Conservation (phyloP, 306 rosid species). For the Malus sieversii region DNA sequence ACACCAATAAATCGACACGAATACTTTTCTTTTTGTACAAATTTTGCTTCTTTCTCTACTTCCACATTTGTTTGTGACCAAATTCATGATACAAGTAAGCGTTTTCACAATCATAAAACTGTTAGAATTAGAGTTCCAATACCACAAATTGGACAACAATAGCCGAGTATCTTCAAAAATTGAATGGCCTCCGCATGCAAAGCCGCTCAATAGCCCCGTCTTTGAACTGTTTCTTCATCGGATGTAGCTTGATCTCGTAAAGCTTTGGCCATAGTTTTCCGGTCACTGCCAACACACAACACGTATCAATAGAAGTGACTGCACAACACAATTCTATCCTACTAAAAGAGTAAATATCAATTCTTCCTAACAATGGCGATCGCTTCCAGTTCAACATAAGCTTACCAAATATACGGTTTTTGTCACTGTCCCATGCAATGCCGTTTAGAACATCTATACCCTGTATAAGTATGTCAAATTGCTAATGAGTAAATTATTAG, state of each 20-base stretch:
- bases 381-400: neutral
- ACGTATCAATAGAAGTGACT: neutral
- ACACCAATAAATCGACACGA: neutral
- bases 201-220: constrained; percentile 38
- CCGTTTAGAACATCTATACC: constrained; percentile 71
- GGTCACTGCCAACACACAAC: constrained; percentile 51
- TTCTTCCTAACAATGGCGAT: neutral
- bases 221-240: constrained; percentile 21
- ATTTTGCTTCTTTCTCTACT: neutral
- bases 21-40: neutral
- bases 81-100: neutral
- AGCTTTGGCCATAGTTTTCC: constrained; percentile 92
- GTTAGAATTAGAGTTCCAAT: no score
- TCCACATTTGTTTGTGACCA: neutral
- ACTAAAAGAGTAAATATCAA: neutral
- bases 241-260: constrained; percentile 57
- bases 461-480: constrained; percentile 25
- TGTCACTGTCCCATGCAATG: constrained; percentile 77
- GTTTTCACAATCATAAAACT: neutral
- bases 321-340: neutral
- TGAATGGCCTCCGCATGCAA: constrained; percentile 46
- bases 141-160: neutral
- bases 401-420: constrained; percentile 67
- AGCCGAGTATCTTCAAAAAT: constrained; percentile 17
- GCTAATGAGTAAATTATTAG: neutral